Evolutionary conservation across 805 yeast genomes (phyloP).

Genomic region (Zygosaccharomyces gambellarensis): DNA sequence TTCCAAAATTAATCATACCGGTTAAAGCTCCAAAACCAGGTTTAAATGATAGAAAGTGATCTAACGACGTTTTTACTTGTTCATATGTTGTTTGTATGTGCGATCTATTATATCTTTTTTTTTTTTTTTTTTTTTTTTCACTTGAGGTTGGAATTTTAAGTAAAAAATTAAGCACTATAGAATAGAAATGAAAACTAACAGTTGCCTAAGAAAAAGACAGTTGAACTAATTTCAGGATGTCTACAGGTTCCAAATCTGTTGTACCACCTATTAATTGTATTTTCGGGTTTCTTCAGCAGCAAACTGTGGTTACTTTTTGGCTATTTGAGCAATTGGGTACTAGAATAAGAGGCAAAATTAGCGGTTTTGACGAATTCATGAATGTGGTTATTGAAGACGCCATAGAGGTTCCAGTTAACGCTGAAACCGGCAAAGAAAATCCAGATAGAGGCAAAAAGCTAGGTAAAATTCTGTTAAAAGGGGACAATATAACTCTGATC

Average conservation of each 20-base stretch:
- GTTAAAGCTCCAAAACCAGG: neutral
- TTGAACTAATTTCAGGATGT: conserved; percentile 13
- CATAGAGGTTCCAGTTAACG: conserved; percentile 55
- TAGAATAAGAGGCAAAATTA: conserved; percentile 74
- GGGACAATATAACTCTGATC: conserved; percentile 87
- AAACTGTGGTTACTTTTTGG: conserved; percentile 79
- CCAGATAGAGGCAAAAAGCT: conserved; percentile 38
- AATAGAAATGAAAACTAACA: neutral
- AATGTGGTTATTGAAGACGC: conserved; percentile 65
- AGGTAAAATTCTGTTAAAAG: conserved; percentile 79
- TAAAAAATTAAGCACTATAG: neutral
- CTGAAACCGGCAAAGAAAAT: conserved; percentile 33
- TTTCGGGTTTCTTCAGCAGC: conserved; percentile 81
- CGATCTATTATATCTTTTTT: neutral
- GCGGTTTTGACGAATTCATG: conserved; percentile 98
- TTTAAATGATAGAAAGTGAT: neutral
- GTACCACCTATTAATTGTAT: conserved; percentile 91
- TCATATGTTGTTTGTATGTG: neutral
- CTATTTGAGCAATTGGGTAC: conserved; percentile 75
- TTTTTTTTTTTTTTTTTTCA: conserved; percentile 1
- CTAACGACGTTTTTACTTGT: neutral
- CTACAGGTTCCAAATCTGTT: conserved; percentile 34
- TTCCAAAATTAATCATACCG: conserved; percentile 5
- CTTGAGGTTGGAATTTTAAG: neutral
- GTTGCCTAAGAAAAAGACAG: neutral